Percentiles rank a stretch among this genome's conserved stretches.
Conservation (phyloP, 805 yeast genomes). For the Starmerella stellata region DNA sequence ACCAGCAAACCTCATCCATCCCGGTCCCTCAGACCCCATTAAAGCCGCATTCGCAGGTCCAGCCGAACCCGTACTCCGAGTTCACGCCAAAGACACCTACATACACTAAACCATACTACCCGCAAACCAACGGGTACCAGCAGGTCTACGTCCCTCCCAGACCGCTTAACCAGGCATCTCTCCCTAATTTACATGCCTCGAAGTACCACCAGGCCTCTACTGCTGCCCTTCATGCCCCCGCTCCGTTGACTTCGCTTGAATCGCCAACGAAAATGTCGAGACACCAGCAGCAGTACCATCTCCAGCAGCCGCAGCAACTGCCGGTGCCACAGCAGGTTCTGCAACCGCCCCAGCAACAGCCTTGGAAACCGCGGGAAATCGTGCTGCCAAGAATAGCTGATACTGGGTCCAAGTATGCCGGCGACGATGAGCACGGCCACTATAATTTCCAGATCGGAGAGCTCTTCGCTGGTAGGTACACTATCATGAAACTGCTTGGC, state of each 20-base stretch:
- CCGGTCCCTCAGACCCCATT: not conserved
- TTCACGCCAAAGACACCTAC: not conserved
- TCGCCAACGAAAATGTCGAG: too few relatives aligned
- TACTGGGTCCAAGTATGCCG: slow-evolving; percentile 8
- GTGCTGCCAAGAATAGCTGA: slow-evolving; percentile 16
- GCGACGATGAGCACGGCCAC: slow-evolving; percentile 22
- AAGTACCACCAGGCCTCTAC: too few relatives aligned
- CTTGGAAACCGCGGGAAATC: slow-evolving; percentile 15
- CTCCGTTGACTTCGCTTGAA: not conserved
- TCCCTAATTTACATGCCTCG: too few relatives aligned
- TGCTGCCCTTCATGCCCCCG: not conserved
- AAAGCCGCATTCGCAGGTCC: not conserved
- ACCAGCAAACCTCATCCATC: not conserved
- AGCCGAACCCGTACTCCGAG: not conserved
- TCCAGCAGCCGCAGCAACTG: not conserved
- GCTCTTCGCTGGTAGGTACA: slow-evolving; percentile 44
- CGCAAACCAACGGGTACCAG: not conserved
- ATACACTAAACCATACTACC: not conserved
- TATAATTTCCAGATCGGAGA: slow-evolving; percentile 23
- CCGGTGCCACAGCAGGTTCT: not conserved
- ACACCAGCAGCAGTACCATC: not conserved
- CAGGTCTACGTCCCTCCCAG: not conserved
- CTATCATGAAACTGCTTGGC: slow-evolving; percentile 52
- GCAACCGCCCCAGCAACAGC: not conserved
- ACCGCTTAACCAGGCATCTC: too few relatives aligned